Evolutionary conservation across 2,329 filamentous ascomycete species (phyloP), one percentile per base, ranked within the genome.

Genomic region (Aspergillus phoenicis): DNA sequence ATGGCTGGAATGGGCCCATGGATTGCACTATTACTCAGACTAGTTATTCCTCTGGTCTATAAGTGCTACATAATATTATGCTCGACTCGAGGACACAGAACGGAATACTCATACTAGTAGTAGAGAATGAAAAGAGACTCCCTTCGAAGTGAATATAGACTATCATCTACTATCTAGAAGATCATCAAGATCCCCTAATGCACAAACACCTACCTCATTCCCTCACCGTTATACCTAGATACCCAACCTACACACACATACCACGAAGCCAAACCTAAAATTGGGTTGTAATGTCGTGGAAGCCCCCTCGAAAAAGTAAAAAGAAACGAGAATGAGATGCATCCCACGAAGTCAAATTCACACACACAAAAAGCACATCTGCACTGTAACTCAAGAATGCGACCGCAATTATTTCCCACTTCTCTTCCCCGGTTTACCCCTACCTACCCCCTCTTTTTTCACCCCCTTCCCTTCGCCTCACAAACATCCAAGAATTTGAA

Each of bases 301-400:
- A 56, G 20, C 20, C 28, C n/a, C 53, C 39, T 26, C 39, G 36
- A 47, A 56, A 47, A 45, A 56, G 53, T 45, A 45, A 45, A 45
- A 45, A 45, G 22, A 55, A 41, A 33, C 26, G 41, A 47, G 17
- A 36, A 56, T 45, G n/a, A 11, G 33, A 43, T 55, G 8, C 24
- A 30, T 26, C 8, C 15, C 15, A 11, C 26, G 26, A 51, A 51
- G 47, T 30, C 47, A 51, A 30, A 30, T 13, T 36, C 11, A 49
- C 8, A 26, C 15, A 45, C 20, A 45, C 20, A 11, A 20, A 20
- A 20, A 43, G 17, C 17, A 22, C 41, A 22, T 20, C 41, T 45
- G 47, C 47, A 30, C n/a, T 51, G 47, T 30, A 30, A 51, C 47
- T 51, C 24, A 51, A 51, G 47, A 51, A 30, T 51, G 47, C 47